Percentiles rank a stretch among this genome's conserved stretches.
phyloP scores from a whole-genome alignment of 2,329 filamentous ascomycete genomes.

The Trichophyton rubrum region DNA sequence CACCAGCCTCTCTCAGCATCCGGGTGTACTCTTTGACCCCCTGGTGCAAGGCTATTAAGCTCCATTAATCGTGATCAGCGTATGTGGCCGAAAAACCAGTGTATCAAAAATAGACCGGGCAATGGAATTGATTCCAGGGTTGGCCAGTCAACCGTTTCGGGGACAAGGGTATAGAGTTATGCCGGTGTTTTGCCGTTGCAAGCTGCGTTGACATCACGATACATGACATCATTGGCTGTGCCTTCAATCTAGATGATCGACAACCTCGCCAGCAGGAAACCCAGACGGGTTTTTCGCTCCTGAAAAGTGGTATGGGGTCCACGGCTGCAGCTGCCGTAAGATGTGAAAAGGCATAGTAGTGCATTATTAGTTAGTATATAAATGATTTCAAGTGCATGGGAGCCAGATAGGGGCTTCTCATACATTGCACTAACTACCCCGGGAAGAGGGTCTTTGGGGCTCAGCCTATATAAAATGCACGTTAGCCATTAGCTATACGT shows the following conservation, averaged over 20 bases:
- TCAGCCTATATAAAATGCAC: slow-evolving; percentile 31
- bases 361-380: slow-evolving; percentile 14
- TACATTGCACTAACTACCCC: slow-evolving; percentile 44
- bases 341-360: slow-evolving; percentile 30
- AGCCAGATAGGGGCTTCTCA: slow-evolving; percentile 45
- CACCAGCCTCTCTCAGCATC: slow-evolving; percentile 37
- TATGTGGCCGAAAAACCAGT: slow-evolving; percentile 34
- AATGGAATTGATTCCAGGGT: no score
- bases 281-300: no score
- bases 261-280: slow-evolving; percentile 37
- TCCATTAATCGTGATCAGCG: slow-evolving; percentile 43
- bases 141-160: background rate
- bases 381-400: slow-evolving; percentile 7
- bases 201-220: slow-evolving; percentile 40
- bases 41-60: slow-evolving; percentile 42
- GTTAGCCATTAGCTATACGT: background rate
- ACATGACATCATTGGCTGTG: slow-evolving; percentile 40
- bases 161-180: background rate
- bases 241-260: slow-evolving; percentile 47
- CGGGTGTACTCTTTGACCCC: slow-evolving; percentile 42
- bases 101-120: background rate
- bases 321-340: slow-evolving; percentile 29
- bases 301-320: slow-evolving; percentile 14
- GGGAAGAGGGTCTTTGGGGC: slow-evolving; percentile 45
- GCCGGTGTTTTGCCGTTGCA: background rate